Base-by-base conservation (phyloP, 1,284 basidiomycete species). In the Naganishia albida region DNA sequence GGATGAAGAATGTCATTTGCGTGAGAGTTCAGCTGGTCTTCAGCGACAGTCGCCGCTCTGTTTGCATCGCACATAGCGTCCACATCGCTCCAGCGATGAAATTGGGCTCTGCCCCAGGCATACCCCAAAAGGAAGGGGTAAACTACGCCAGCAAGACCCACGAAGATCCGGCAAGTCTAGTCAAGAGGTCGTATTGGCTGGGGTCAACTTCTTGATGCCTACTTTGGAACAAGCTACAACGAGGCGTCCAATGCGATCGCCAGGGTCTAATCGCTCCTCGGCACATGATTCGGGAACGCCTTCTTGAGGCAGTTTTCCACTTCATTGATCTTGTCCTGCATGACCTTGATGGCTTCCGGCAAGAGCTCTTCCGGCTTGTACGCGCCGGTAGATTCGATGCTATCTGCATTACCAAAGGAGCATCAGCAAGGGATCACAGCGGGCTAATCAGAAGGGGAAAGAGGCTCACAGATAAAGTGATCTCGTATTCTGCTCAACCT, bases 311-410 rank as follows among this genome's bases (percentile, higher is more conserved):
- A 76, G 10, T 66, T 69, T 69, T 80, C 79, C 25, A 81, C 76
- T 26, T 66, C 71, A 25, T 60, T 79, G 50, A 97, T 86, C 77
- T 98, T 98, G 44, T 82, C 81, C 43, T 91, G 84, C 85, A 98
- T 88, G 55, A 96, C 88, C 51, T 83, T 83, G 73, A 94, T 85
- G 0, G 94, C 85, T 71, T 94, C 90, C 0, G 87, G 87, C 7
- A 97, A 80, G n/a, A 99, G 81, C 46, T 88, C 84, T 76, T 94
- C 86, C 0, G 94, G 93, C 16, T 84, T 79, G 75, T 96, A 96
- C 26, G 91, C 85, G 1, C 93, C 89, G 69, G 93, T 90, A 0
- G 91, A 92, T 79, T 98, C 93, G 60, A 98, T 83, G 69, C 86
- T 89, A 82, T 92, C 93, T 95, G 69, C 10, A 63, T 49, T 40